A percentile compares a stretch with the other conserved stretches of the same genome.
Evolutionary conservation across 2,329 filamentous ascomycete species (phyloP).

Genomic region (Epichloe typhina): DNA sequence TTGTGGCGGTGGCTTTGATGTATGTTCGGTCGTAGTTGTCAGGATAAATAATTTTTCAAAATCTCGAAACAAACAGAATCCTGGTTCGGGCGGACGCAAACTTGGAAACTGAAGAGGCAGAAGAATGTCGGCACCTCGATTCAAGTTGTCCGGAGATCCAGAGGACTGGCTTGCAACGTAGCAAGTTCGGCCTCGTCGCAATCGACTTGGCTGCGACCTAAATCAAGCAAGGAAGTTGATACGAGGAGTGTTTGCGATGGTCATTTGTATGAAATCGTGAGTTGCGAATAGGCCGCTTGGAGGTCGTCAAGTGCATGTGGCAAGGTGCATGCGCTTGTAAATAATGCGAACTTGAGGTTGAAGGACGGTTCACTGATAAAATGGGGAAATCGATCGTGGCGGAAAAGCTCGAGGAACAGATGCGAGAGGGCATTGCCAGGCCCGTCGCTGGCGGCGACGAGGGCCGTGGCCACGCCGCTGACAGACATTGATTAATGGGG

Average conservation of each 20-base stretch:
- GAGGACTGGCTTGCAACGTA: background rate
- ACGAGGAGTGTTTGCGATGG: background rate
- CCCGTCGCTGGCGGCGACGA: background rate
- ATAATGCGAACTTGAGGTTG: background rate
- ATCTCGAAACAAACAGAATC: background rate
- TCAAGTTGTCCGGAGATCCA: background rate
- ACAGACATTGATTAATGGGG: background rate
- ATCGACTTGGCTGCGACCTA: background rate
- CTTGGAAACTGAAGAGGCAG: no score
- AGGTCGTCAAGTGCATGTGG: background rate
- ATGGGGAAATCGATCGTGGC: background rate
- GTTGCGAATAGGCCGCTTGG: background rate
- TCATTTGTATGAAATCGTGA: background rate
- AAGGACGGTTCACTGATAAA: background rate
- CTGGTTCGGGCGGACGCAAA: background rate
- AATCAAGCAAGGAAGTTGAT: background rate
- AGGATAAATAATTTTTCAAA: background rate
- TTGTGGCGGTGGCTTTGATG: no score
- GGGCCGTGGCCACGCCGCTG: background rate
- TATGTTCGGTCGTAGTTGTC: no score
- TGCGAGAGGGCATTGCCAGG: conserved; percentile 3
- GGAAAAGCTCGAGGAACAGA: background rate
- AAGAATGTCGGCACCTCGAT: background rate
- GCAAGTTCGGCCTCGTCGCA: background rate
- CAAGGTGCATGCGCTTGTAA: background rate